A percentile compares a stretch with the other conserved stretches of the same genome.
phyloP scores from a whole-genome alignment of 1,139 yeast genomes.

The Candida frijolesensis region DNA sequence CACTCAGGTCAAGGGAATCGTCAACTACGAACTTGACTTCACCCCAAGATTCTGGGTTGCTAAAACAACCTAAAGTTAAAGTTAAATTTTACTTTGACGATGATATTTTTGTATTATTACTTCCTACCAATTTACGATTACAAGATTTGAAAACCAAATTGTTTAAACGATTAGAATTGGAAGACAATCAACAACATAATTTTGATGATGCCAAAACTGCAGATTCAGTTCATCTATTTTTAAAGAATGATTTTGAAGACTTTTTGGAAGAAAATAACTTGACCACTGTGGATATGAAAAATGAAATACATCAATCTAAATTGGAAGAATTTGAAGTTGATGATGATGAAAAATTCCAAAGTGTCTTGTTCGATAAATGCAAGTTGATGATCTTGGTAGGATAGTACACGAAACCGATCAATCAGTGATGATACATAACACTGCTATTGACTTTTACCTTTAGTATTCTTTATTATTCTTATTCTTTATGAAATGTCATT shows the following conservation, averaged over 20 bases:
- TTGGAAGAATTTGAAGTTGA: constrained; percentile 41
- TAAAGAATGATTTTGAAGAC: constrained; percentile 47
- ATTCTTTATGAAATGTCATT: not conserved
- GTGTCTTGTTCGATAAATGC: constrained; percentile 47
- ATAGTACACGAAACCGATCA: not conserved
- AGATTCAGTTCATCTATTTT: constrained; percentile 31
- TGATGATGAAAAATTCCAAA: constrained; percentile 44
- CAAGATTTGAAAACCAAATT: constrained; percentile 65
- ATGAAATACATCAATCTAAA: constrained; percentile 22
- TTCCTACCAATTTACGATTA: constrained; percentile 63
- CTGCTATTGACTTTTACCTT: not conserved
- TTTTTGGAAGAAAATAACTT: constrained; percentile 35
- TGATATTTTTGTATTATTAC: constrained; percentile 85
- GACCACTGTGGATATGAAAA: constrained; percentile 26
- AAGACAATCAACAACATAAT: constrained; percentile 16
- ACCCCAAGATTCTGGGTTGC: constrained; percentile 7
- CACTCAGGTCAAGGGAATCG: constrained; percentile 16
- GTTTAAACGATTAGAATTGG: constrained; percentile 57
- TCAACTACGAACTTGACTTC: constrained; percentile 11
- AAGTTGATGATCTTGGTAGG: constrained; percentile 39
- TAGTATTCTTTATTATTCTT: not conserved
- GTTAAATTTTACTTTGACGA: constrained; percentile 86
- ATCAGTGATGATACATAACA: no score
- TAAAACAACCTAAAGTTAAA: constrained; percentile 47
- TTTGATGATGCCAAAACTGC: constrained; percentile 18